A percentile compares a stretch with the other conserved stretches of the same genome.
These are phyloP conservation scores for Eucalyptus globulus DNA, from an alignment of 345 rosid species.

Conservation along the genomic window DNA sequence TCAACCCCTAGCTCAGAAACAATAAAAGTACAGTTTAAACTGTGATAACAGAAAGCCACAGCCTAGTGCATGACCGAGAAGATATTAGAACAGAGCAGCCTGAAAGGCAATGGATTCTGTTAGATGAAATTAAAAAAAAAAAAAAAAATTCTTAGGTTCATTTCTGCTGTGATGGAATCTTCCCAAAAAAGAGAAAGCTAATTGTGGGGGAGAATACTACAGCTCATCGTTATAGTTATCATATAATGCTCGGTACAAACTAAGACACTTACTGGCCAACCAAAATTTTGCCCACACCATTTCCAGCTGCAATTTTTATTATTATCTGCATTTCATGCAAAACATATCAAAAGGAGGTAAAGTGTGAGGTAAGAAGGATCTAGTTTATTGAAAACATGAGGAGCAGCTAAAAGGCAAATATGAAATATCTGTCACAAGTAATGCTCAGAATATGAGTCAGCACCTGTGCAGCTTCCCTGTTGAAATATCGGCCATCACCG, in stretches of 20 bases:
- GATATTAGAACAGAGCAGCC: not conserved
- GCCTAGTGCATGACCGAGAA: not conserved
- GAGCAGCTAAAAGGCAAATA: not conserved
- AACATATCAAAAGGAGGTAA: not conserved
- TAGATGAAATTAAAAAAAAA: not conserved
- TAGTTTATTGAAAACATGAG: not conserved
- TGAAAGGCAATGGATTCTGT: not conserved
- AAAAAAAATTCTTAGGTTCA: not conserved
- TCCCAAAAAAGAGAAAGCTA: not conserved
- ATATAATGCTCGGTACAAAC: not conserved
- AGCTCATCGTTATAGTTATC: not conserved
- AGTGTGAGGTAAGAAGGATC: not conserved
- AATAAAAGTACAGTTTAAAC: not conserved
- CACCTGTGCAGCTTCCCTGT: conserved; percentile 80
- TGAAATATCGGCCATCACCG: conserved; percentile 93
- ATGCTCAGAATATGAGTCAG: not conserved
- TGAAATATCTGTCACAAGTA: not conserved
- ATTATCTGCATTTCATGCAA: conserved; percentile 48
- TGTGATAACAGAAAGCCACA: not conserved
- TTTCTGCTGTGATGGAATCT: not conserved
- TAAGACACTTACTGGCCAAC: conserved; percentile 64
- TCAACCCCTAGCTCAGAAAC: not conserved
- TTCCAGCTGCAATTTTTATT: conserved; percentile 92
- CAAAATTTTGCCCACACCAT: conserved; percentile 72
- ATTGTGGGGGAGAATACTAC: not conserved